Percentiles rank a stretch among this genome's conserved stretches.
Evolutionary conservation across 2,329 filamentous ascomycete genomes (phyloP).

Genomic region (Xylariaceae sp.): DNA sequence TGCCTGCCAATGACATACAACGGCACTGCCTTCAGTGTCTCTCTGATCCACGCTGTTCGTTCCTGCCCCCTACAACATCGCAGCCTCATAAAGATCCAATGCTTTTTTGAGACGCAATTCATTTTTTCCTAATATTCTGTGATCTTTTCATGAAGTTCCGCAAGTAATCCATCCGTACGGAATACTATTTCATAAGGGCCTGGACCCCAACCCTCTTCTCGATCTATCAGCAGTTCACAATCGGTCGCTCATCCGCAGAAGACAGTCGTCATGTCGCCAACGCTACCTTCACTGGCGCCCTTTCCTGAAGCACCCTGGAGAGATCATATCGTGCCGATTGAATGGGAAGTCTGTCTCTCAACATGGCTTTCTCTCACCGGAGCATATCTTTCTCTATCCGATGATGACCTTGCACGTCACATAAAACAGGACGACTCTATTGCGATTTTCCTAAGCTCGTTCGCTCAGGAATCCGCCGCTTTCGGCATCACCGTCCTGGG

Average conservation of each 20-base stretch:
- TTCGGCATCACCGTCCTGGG: conserved; percentile 34
- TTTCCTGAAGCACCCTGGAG: conserved; percentile 68
- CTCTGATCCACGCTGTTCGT: no score
- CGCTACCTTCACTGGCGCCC: conserved; percentile 67
- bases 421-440: conserved; percentile 55
- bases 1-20: no score
- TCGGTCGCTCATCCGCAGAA: neutral
- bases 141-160: no score
- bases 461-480: conserved; percentile 51
- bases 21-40: no score
- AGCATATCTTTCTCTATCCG: conserved; percentile 56
- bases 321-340: conserved; percentile 57
- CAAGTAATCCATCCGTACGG: no score
- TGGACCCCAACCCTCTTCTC: neutral
- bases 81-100: no score
- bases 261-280: conserved; percentile 36
- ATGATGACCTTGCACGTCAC: conserved; percentile 48
- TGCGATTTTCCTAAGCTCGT: conserved; percentile 59
- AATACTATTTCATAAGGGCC: neutral
- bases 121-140: no score
- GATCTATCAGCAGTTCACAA: neutral
- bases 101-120: no score
- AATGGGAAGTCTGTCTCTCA: conserved; percentile 74
- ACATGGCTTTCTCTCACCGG: conserved; percentile 68
- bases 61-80: no score